Conservation (phyloP, 129 eudicot species). For the Escallonia rubra region DNA sequence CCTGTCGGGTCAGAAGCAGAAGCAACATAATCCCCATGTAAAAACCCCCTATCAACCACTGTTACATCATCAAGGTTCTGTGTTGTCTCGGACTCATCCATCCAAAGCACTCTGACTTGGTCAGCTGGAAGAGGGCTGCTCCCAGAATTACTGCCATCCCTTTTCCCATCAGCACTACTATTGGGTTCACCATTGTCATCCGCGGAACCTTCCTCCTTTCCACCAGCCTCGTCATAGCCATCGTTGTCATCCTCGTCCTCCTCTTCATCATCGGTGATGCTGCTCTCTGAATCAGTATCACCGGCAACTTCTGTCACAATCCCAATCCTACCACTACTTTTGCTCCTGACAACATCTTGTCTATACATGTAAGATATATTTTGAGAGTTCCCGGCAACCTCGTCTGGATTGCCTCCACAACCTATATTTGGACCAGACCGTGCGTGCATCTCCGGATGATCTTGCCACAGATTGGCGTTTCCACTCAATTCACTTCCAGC, state of each 20-base stretch:
- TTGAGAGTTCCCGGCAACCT: slow-evolving; percentile 28
- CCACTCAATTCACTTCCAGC: not conserved
- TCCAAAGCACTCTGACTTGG: slow-evolving; percentile 90
- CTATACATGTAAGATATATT: slow-evolving; percentile 51
- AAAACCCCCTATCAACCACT: slow-evolving; percentile 78
- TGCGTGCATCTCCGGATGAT: not conserved
- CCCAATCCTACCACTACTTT: slow-evolving; percentile 52
- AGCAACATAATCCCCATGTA: slow-evolving; percentile 94
- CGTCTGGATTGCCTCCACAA: slow-evolving; percentile 25
- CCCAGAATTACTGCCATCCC: slow-evolving; percentile 21
- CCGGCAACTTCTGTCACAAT: slow-evolving; percentile 93
- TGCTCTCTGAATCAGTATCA: slow-evolving; percentile 90
- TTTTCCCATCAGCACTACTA: slow-evolving; percentile 22
- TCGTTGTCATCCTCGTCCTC: slow-evolving; percentile 39
- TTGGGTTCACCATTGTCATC: slow-evolving; percentile 31
- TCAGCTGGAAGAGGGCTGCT: slow-evolving; percentile 56
- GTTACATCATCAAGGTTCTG: slow-evolving; percentile 53
- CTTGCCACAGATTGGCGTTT: slow-evolving; percentile 8
- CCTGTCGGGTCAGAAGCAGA: slow-evolving; percentile 80
- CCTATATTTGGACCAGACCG: slow-evolving; percentile 19
- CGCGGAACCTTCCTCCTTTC: slow-evolving; percentile 28
- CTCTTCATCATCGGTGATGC: slow-evolving; percentile 63
- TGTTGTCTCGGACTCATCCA: slow-evolving; percentile 75
- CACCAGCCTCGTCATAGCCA: slow-evolving; percentile 21
- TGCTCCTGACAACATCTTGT: slow-evolving; percentile 91